Percentiles rank a stretch among this genome's conserved stretches.
Conservation (phyloP, 148 eudicot genomes). For the Amaranthus cruentus region DNA sequence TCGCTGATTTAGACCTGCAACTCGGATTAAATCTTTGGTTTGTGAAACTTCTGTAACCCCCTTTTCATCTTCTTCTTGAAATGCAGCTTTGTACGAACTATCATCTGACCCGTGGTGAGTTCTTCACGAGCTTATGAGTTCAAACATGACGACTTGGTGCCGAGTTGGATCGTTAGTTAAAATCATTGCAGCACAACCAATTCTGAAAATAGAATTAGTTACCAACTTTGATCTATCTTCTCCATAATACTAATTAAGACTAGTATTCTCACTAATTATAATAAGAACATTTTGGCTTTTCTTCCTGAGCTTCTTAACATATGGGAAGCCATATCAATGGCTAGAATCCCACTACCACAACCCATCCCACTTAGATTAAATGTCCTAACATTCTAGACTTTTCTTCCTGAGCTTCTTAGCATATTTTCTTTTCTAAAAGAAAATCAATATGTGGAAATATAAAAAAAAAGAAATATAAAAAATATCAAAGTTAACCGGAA, state of each 20-base stretch:
- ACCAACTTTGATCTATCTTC: conserved; percentile 67
- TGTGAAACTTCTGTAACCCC: conserved; percentile 60
- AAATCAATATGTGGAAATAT: too few species aligned
- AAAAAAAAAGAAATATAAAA: too few species aligned
- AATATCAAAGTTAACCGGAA: too few species aligned
- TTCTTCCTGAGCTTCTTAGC: conserved; percentile 18
- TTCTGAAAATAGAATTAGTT: conserved; percentile 63
- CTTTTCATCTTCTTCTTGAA: conserved; percentile 66
- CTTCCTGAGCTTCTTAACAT: conserved; percentile 24
- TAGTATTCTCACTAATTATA: conserved; percentile 56
- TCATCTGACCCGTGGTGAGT: conserved; percentile 78
- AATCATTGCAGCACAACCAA: conserved; percentile 63
- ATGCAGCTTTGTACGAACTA: conserved; percentile 55
- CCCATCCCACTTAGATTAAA: conserved; percentile 85
- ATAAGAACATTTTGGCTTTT: conserved; percentile 48
- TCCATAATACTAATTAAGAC: conserved; percentile 66
- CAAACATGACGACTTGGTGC: conserved; percentile 41
- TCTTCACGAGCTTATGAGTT: conserved; percentile 43
- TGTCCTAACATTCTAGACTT: conserved; percentile 36
- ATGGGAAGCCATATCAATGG: conserved; percentile 50
- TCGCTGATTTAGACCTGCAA: conserved; percentile 51
- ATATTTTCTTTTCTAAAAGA: conserved; percentile 8
- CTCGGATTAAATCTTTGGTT: conserved; percentile 62
- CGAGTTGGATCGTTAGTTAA: conserved; percentile 43
- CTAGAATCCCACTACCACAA: conserved; percentile 54